phyloP scores from a whole-genome alignment of 2,329 filamentous ascomycete species.

The Neofusicoccum sp. region DNA sequence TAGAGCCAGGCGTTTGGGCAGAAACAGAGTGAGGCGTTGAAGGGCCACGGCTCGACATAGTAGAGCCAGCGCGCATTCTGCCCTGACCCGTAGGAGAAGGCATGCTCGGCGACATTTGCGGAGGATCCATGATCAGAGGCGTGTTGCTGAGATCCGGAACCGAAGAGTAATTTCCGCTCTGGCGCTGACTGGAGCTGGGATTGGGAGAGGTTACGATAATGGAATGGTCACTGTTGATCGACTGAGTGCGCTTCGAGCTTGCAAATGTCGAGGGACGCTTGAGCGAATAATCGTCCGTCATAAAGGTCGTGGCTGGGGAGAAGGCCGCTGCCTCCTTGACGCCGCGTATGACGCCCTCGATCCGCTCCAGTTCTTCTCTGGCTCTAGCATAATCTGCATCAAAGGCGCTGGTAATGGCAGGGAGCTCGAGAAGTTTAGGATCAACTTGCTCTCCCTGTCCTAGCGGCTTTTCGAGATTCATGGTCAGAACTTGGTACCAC shows the following conservation, averaged over 20 bases:
- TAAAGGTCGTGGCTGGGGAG: conserved; percentile 53
- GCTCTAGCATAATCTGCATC: conserved; percentile 75
- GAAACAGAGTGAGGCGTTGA: conserved; percentile 46
- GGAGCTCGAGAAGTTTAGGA: conserved; percentile 64
- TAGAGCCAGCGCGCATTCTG: conserved; percentile 60
- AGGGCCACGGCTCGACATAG: conserved; percentile 55
- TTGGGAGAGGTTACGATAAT: conserved; percentile 20
- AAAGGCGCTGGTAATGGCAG: conserved; percentile 78
- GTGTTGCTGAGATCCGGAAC: conserved; percentile 50
- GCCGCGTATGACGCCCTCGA: conserved; percentile 76
- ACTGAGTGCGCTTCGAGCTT: conserved; percentile 46
- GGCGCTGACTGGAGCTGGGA: conserved; percentile 7
- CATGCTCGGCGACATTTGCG: conserved; percentile 23
- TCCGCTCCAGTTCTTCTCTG: conserved; percentile 65
- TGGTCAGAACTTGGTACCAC: conserved; percentile 82
- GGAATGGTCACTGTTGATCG: conserved; percentile 42
- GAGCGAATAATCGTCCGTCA: conserved; percentile 41
- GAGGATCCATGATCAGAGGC: conserved; percentile 52
- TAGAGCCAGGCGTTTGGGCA: conserved; percentile 28
- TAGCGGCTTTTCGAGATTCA: conserved; percentile 55
- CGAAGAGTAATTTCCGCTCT: conserved; percentile 21
- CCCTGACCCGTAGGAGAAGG: conserved; percentile 31
- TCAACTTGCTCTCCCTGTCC: conserved; percentile 36
- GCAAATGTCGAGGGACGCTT: conserved; percentile 43
- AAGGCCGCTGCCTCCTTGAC: conserved; percentile 71